These are phyloP conservation scores for Jacaranda mimosifolia DNA, from an alignment of 257 asterid species.

Conservation along the genomic window DNA sequence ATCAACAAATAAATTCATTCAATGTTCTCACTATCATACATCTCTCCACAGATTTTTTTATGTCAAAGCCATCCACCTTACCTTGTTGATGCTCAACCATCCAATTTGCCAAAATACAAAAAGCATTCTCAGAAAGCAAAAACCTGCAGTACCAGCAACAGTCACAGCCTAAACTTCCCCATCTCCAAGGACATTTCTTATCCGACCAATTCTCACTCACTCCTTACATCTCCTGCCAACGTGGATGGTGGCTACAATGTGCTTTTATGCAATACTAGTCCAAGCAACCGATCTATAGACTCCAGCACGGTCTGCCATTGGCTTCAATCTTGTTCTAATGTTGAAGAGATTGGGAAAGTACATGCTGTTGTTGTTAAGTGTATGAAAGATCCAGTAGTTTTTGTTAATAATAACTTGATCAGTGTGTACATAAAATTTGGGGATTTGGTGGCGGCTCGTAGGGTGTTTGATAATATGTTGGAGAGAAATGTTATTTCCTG, in stretches of 20 bases:
- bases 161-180: conserved; percentile 22
- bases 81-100: conserved; percentile 36
- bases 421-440: conserved; percentile 60
- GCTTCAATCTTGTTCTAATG: conserved; percentile 63
- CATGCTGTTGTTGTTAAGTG: conserved; percentile 61
- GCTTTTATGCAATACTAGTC: conserved; percentile 14
- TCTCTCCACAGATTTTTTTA: conserved; percentile 36
- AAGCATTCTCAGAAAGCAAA: conserved; percentile 27
- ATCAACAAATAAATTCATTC: conserved; percentile 20
- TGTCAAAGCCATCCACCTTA: conserved; percentile 44
- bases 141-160: conserved; percentile 23
- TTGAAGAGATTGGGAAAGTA: conserved; percentile 50
- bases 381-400: conserved; percentile 40
- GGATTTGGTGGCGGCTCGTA: conserved; percentile 65
- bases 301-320: conserved; percentile 50
- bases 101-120: conserved; percentile 28
- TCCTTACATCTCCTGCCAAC: conserved; percentile 6
- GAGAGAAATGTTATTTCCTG: conserved; percentile 83
- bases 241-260: conserved; percentile 20
- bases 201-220: conserved; percentile 15
- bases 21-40: conserved; percentile 62
- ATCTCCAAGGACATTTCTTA: conserved; percentile 30
- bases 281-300: conserved; percentile 33
- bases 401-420: conserved; percentile 69
- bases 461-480: conserved; percentile 77